Percentiles rank a stretch among this genome's conserved stretches.
Evolutionary conservation across 768 basidiomycete species (phyloP).

Genomic region (Agaricus sinodeliciosus): DNA sequence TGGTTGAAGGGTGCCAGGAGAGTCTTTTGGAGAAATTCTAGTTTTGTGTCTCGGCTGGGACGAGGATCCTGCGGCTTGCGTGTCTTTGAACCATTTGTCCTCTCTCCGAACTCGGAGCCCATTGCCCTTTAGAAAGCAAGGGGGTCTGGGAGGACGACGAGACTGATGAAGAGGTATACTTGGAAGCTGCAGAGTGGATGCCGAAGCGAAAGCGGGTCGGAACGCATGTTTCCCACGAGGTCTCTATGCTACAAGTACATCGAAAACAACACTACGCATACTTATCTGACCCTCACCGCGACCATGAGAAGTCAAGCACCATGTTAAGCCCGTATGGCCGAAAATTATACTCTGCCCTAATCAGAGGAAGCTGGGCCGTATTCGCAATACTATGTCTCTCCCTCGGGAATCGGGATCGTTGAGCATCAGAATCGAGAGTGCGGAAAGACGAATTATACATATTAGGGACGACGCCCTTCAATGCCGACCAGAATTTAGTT

Average conservation of each 20-base stretch:
- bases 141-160: not conserved
- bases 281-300: constrained; percentile 11
- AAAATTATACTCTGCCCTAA: constrained; percentile 60
- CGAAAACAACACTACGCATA: not conserved
- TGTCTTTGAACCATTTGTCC: constrained; percentile 13
- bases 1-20: constrained; percentile 66
- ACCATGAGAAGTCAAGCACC: constrained; percentile 73
- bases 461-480: not conserved
- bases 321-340: constrained; percentile 66
- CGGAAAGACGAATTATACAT: constrained; percentile 7
- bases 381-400: not conserved
- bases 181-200: not conserved
- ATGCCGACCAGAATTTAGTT: constrained; percentile 12
- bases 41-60: constrained; percentile 35
- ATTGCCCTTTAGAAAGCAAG: constrained; percentile 17
- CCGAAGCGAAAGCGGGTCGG: not conserved
- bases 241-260: constrained; percentile 6
- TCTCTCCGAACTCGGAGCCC: constrained; percentile 29
- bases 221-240: constrained; percentile 10
- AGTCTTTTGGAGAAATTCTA: constrained; percentile 62
- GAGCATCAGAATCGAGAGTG: constrained; percentile 1
- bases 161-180: not conserved
- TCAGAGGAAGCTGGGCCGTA: constrained; percentile 18
- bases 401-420: not conserved
- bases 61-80: constrained; percentile 16